Evolutionary conservation across 345 rosid species (phyloP).

Genomic region (Boechera stricta): DNA sequence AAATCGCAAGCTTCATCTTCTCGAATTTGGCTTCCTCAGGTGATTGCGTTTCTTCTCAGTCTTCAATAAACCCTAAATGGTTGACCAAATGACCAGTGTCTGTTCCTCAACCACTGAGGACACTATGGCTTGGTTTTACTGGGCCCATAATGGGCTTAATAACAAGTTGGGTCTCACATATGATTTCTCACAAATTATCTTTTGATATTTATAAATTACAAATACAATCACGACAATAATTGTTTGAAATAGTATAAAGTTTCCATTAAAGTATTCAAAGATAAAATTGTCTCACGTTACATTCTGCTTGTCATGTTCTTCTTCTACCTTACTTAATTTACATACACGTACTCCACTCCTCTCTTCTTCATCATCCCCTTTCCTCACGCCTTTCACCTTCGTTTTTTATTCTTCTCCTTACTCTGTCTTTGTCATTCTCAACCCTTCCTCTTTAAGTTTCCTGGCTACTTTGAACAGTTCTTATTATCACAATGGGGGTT

Average conservation of each 20-base stretch:
- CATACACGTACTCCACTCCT: conserved; percentile 41
- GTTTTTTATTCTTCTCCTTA: conserved; percentile 7
- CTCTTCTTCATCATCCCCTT: neutral
- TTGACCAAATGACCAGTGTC: too few species aligned
- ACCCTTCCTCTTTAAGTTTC: neutral
- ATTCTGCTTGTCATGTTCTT: conserved; percentile 33
- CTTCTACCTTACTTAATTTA: conserved; percentile 8
- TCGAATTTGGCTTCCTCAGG: too few species aligned
- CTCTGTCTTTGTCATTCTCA: neutral
- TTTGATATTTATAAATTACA: too few species aligned
- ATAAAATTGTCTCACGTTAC: neutral
- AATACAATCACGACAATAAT: neutral
- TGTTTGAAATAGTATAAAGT: too few species aligned
- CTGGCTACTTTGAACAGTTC: neutral
- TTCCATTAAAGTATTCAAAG: neutral
- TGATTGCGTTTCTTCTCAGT: too few species aligned
- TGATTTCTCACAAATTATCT: too few species aligned
- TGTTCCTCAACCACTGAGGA: too few species aligned
- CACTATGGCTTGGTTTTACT: too few species aligned
- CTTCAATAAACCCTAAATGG: too few species aligned
- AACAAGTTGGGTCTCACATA: too few species aligned
- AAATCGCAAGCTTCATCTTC: too few species aligned
- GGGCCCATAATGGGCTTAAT: too few species aligned
- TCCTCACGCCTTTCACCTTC: conserved; percentile 20
- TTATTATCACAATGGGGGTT: conserved; percentile 61